These are phyloP conservation scores for Calocybe cyanea DNA, from an alignment of 768 basidiomycete species.

Conservation along the genomic window DNA sequence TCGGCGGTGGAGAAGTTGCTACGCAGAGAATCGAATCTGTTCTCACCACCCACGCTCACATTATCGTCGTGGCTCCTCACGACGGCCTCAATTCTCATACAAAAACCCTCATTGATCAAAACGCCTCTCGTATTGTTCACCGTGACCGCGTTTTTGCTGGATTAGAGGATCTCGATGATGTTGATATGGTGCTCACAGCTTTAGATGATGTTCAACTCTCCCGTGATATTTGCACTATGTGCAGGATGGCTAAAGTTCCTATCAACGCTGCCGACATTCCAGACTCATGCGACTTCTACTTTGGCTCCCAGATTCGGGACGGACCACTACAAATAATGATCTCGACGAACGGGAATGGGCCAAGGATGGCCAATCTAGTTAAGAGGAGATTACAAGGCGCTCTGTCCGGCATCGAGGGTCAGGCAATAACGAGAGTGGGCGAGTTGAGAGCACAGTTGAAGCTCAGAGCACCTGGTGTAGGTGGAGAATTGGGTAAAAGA, in stretches of 20 bases:
- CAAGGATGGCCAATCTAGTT: constrained; percentile 85
- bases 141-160: constrained; percentile 65
- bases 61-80: constrained; percentile 74
- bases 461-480: constrained; percentile 78
- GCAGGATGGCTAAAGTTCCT: constrained; percentile 67
- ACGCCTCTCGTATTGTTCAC: constrained; percentile 59
- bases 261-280: constrained; percentile 98
- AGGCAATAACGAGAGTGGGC: constrained; percentile 79
- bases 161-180: constrained; percentile 60
- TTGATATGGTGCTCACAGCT: constrained; percentile 91
- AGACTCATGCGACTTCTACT: constrained; percentile 95
- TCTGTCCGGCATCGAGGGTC: constrained; percentile 71
- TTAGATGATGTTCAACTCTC: constrained; percentile 78
- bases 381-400: constrained; percentile 60
- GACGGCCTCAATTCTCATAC: constrained; percentile 63
- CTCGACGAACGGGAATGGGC: constrained; percentile 91
- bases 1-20: constrained; percentile 93
- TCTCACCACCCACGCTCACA: constrained; percentile 72
- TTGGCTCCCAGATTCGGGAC: constrained; percentile 87
- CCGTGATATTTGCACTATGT: constrained; percentile 65
- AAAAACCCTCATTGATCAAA: constrained; percentile 43
- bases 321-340: constrained; percentile 96
- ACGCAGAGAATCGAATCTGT: constrained; percentile 84
- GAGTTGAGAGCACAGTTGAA: constrained; percentile 67
- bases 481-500: constrained; percentile 68